Percentiles rank a stretch among this genome's conserved stretches.
These are phyloP conservation scores for Septoria linicola DNA, from an alignment of 2,329 filamentous ascomycete species.

Conservation along the genomic window DNA sequence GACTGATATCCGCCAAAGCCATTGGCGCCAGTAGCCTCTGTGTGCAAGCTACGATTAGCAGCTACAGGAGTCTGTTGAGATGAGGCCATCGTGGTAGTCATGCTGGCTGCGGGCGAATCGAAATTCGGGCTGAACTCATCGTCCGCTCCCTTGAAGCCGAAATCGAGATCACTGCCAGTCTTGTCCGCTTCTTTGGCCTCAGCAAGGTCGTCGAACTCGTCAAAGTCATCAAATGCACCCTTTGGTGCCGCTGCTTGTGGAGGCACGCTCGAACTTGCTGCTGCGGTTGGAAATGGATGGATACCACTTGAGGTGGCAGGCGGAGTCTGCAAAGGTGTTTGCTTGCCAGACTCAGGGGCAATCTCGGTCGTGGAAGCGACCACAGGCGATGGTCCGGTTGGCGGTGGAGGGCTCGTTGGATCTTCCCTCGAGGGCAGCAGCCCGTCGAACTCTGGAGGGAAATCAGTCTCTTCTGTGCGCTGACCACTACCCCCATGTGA, in stretches of 20 bases:
- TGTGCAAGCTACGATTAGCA: slow-evolving; percentile 27
- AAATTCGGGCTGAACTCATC: slow-evolving; percentile 83
- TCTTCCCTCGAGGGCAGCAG: slow-evolving; percentile 57
- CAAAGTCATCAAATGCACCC: slow-evolving; percentile 68
- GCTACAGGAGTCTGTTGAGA: slow-evolving; percentile 40
- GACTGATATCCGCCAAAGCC: slow-evolving; percentile 33
- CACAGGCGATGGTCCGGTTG: slow-evolving; percentile 11
- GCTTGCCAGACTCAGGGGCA: slow-evolving; percentile 13
- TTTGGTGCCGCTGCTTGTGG: slow-evolving; percentile 38
- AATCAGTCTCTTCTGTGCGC: slow-evolving; percentile 39
- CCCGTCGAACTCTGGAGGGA: slow-evolving; percentile 56
- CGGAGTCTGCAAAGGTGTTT: slow-evolving; percentile 17
- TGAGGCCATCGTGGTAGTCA: slow-evolving; percentile 48
- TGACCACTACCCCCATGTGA: slow-evolving; percentile 38
- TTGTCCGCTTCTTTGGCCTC: slow-evolving; percentile 75
- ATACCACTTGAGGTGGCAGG: slow-evolving; percentile 14
- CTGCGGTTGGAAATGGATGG: slow-evolving; percentile 7
- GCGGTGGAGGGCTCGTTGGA: slow-evolving; percentile 40
- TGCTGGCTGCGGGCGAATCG: slow-evolving; percentile 60
- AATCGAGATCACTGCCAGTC: slow-evolving; percentile 77
- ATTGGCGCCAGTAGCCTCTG: slow-evolving; percentile 23
- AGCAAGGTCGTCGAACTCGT: slow-evolving; percentile 78
- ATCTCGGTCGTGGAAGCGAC: slow-evolving; percentile 17
- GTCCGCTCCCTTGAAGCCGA: slow-evolving; percentile 56
- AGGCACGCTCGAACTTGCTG: not conserved